phyloP scores from a whole-genome alignment of 1,284 basidiomycete species.

The Sanguinoderma infundibulare region DNA sequence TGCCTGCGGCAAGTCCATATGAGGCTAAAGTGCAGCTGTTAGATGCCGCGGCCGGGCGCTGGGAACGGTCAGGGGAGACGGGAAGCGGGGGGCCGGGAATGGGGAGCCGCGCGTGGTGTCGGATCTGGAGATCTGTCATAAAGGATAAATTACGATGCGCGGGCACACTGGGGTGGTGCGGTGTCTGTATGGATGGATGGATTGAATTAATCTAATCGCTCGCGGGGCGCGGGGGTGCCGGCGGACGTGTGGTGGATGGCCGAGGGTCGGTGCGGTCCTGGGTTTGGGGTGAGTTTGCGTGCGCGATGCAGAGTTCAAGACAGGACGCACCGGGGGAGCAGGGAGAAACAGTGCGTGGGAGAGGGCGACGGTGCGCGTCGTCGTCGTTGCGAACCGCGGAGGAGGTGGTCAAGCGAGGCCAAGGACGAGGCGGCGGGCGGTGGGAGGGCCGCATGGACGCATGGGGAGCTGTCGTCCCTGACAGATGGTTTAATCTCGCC shows the following conservation, averaged over 20 bases:
- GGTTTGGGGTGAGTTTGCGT: too few species aligned
- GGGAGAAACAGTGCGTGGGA: too few species aligned
- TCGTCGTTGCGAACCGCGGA: neutral
- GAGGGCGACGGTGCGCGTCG: too few species aligned
- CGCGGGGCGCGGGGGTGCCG: too few species aligned
- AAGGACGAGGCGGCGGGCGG: neutral
- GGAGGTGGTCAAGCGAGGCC: neutral
- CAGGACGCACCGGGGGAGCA: too few species aligned
- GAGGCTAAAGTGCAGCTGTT: slow-evolving; percentile 10
- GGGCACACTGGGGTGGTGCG: neutral
- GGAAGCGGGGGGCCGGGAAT: neutral
- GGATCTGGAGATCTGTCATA: slow-evolving; percentile 11
- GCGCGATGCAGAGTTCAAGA: too few species aligned
- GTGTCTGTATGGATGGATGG: too few species aligned
- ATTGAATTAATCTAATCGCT: neutral
- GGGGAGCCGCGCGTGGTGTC: neutral
- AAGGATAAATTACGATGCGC: slow-evolving; percentile 24
- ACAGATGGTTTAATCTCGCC: slow-evolving; percentile 18
- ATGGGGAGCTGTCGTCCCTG: slow-evolving; percentile 5
- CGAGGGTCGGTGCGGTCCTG: too few species aligned
- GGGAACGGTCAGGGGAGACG: too few species aligned
- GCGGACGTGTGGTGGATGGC: too few species aligned
- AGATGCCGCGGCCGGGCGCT: slow-evolving; percentile 20
- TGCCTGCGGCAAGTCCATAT: slow-evolving; percentile 18
- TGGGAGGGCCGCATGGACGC: neutral